phyloP scores from a whole-genome alignment of 2,329 filamentous ascomycete genomes.

The Apiospora aurea region DNA sequence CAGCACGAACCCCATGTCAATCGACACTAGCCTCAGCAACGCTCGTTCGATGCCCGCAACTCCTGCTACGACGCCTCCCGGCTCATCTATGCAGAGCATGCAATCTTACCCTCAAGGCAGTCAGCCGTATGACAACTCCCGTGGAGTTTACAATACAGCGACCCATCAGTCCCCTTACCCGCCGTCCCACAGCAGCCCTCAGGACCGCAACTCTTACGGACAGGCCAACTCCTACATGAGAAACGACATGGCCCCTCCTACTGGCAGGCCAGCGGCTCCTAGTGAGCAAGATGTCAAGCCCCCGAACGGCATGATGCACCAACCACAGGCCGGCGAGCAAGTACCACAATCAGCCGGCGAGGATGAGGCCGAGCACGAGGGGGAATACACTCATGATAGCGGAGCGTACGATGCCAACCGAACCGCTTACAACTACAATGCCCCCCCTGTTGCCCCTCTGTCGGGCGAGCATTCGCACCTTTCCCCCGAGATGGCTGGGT shows the following conservation, averaged over 20 bases:
- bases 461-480: slow-evolving; percentile 78
- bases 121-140: slow-evolving; percentile 77
- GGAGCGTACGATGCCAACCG: slow-evolving; percentile 77
- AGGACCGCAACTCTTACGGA: slow-evolving; percentile 69
- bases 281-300: slow-evolving; percentile 71
- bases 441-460: slow-evolving; percentile 71
- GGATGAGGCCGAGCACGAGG: slow-evolving; percentile 75
- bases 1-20: slow-evolving; percentile 74
- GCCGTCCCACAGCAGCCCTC: slow-evolving; percentile 64
- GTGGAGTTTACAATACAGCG: slow-evolving; percentile 79
- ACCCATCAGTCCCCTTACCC: slow-evolving; percentile 76
- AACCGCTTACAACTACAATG: slow-evolving; percentile 79
- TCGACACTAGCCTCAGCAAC: slow-evolving; percentile 81
- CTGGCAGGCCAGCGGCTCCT: slow-evolving; percentile 64
- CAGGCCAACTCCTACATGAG: slow-evolving; percentile 77
- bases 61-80: slow-evolving; percentile 90
- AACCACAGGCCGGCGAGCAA: slow-evolving; percentile 61
- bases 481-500: slow-evolving; percentile 82
- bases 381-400: slow-evolving; percentile 88
- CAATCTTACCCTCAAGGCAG: slow-evolving; percentile 74
- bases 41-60: slow-evolving; percentile 87
- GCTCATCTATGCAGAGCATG: slow-evolving; percentile 77
- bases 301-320: slow-evolving; percentile 71
- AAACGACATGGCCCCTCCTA: slow-evolving; percentile 87
- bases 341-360: slow-evolving; percentile 63